These are phyloP conservation scores for Zygosaccharomyces rouxii DNA, from an alignment of 805 yeast genomes.

Conservation along the genomic window DNA sequence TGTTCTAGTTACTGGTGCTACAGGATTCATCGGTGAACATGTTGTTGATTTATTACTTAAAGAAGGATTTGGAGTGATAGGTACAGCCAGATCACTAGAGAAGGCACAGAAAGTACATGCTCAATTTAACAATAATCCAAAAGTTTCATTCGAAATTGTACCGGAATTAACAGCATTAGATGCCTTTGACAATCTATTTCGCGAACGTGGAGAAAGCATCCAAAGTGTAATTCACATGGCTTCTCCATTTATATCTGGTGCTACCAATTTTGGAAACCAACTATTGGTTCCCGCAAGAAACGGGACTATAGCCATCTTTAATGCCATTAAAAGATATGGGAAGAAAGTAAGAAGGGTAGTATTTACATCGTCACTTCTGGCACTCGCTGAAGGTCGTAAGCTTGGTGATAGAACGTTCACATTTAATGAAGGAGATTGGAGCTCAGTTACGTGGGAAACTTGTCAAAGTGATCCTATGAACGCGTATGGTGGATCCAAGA, in stretches of 20 bases:
- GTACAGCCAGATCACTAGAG: not conserved
- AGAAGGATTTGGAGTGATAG: not conserved
- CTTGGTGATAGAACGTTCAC: conserved; percentile 35
- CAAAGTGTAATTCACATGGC: conserved; percentile 56
- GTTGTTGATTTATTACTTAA: not conserved
- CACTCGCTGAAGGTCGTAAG: conserved; percentile 38
- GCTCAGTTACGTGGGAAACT: conserved; percentile 47
- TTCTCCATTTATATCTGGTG: conserved; percentile 49
- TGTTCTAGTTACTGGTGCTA: conserved; percentile 2
- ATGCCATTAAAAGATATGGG: conserved; percentile 40
- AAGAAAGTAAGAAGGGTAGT: conserved; percentile 45
- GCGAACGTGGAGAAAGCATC: conserved; percentile 42
- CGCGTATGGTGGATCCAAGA: conserved; percentile 56
- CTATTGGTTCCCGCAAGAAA: conserved; percentile 51
- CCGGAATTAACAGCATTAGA: not conserved
- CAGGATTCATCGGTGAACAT: conserved; percentile 1
- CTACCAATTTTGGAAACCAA: conserved; percentile 43
- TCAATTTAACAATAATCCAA: not conserved
- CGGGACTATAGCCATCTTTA: conserved; percentile 50
- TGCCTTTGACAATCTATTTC: conserved; percentile 1
- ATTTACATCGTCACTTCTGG: conserved; percentile 51
- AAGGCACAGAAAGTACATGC: not conserved
- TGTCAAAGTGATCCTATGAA: conserved; percentile 33
- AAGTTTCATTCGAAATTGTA: conserved; percentile 2
- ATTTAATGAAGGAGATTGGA: conserved; percentile 48